Base-by-base conservation (phyloP, 495 filamentous ascomycete genomes). In the Hyaloscypha variabilis region DNA sequence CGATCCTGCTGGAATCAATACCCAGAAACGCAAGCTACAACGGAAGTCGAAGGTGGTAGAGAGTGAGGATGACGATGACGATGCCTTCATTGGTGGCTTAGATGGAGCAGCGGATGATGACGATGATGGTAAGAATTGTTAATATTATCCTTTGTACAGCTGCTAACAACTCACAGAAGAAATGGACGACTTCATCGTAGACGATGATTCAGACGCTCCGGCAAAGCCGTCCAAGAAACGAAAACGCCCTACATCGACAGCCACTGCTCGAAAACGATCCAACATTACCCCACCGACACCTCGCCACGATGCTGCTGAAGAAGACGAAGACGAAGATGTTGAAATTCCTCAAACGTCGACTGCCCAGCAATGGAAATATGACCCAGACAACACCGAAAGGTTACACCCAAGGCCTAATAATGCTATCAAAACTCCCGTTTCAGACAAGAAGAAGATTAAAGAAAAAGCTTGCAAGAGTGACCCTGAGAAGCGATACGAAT, bases 161-260 rank as follows among this genome's bases (percentile, higher is more conserved):
- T n/a, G n/a, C n/a, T n/a, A n/a, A n/a, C n/a, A n/a, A n/a, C n/a
- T n/a, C n/a, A n/a, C 60, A 68, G 26, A 66, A 88, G 90, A 92
- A 64, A 87, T 93, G 82, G 92, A 88, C 61, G 91, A 96, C 72
- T 97, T 97, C 71, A 78, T 96, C 55, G 93, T 92, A 24, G 92
- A 93, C 52, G 93, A 95, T 52, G 89, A 96, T 25, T 92, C 90
- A n/a, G 90, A 94, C 62, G 84, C 75, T 14, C 78, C 82, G 11
- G 76, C 82, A 3, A 81, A 67, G 62, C 55, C 63, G 26, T 73
- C 85, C 4, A 90, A 88, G 73, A 97, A 95, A 72, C 82, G 89
- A 64, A 95, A 94, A 74, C 82, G 88, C 54, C 79, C 87, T 2
- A 73, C 82, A 30, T 65, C 78, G 2, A 82, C 86, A 19, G 70